Percentiles rank a stretch among this genome's conserved stretches.
Conservation (phyloP, 495 filamentous ascomycete genomes). For the Aspergillus funiculosus region DNA sequence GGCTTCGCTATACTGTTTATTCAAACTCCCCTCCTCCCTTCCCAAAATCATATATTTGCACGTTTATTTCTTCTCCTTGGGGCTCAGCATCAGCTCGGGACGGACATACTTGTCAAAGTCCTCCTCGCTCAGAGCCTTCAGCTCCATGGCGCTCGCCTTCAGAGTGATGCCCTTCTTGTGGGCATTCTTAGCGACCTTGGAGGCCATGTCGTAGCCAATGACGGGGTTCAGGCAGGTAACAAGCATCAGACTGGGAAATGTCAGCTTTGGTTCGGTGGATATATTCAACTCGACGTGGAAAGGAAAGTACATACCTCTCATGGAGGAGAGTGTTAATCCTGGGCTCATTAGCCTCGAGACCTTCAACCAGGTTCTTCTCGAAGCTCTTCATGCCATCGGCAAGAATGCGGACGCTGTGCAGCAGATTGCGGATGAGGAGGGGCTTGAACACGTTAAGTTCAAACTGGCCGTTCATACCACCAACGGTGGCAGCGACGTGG, state of each 20-base stretch:
- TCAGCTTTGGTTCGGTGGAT: slow-evolving; percentile 16
- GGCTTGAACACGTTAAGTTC: slow-evolving; percentile 99
- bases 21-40: slow-evolving; percentile 3
- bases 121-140: slow-evolving; percentile 80
- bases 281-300: neutral
- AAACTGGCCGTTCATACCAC: slow-evolving; percentile 96
- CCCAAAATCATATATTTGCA: neutral
- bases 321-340: slow-evolving; percentile 82
- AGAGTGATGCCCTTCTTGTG: slow-evolving; percentile 96
- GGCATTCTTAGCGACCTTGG: slow-evolving; percentile 97
- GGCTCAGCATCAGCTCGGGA: slow-evolving; percentile 96
- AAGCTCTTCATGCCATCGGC: slow-evolving; percentile 92
- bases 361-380: slow-evolving; percentile 84
- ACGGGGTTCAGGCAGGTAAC: slow-evolving; percentile 98
- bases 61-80: slow-evolving; percentile 54
- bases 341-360: slow-evolving; percentile 87
- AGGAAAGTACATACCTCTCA: slow-evolving; percentile 58
- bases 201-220: slow-evolving; percentile 97
- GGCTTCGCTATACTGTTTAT: slow-evolving; percentile 19
- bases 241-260: slow-evolving; percentile 77
- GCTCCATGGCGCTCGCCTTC: slow-evolving; percentile 89
- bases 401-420: slow-evolving; percentile 83
- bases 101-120: slow-evolving; percentile 88
- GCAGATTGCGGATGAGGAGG: slow-evolving; percentile 85
- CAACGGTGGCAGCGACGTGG: slow-evolving; percentile 82